phyloP scores from a whole-genome alignment of 2,329 filamentous ascomycete genomes.

The Colletotrichum sp. region DNA sequence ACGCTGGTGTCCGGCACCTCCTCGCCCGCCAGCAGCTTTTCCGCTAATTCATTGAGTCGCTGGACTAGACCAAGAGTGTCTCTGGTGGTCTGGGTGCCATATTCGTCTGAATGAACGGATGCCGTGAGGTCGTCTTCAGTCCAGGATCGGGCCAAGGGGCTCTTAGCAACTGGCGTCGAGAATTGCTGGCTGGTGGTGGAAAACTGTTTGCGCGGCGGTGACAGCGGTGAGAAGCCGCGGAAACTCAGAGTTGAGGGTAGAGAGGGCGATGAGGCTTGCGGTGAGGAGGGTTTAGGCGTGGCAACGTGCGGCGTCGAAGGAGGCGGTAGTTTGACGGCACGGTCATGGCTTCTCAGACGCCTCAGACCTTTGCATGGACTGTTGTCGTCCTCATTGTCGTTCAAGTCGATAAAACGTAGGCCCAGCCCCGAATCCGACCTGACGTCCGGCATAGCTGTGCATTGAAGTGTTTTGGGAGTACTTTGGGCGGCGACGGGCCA shows the following conservation, averaged over 20 bases:
- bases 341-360: slow-evolving; percentile 7
- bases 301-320: background rate
- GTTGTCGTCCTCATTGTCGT: slow-evolving; percentile 19
- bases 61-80: slow-evolving; percentile 47
- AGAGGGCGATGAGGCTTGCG: slow-evolving; percentile 25
- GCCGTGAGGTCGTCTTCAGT: slow-evolving; percentile 24
- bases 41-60: slow-evolving; percentile 42
- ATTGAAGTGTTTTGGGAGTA: slow-evolving; percentile 9
- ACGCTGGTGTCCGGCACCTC: slow-evolving; percentile 39
- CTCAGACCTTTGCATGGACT: slow-evolving; percentile 19
- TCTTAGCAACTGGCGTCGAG: slow-evolving; percentile 24
- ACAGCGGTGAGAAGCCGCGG: slow-evolving; percentile 34
- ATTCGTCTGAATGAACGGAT: slow-evolving; percentile 15
- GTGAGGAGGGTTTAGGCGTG: slow-evolving; percentile 18
- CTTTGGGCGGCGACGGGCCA: slow-evolving; percentile 14
- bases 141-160: slow-evolving; percentile 19
- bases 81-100: slow-evolving; percentile 27
- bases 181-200: slow-evolving; percentile 28
- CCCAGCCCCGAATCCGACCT: slow-evolving; percentile 23
- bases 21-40: slow-evolving; percentile 38
- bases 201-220: slow-evolving; percentile 33
- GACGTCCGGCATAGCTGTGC: slow-evolving; percentile 16
- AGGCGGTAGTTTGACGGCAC: background rate
- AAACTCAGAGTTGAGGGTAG: slow-evolving; percentile 30
- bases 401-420: slow-evolving; percentile 21